Base-by-base conservation (phyloP, 192 early-diverging fungal species). In the Backusella tarrabulga region DNA sequence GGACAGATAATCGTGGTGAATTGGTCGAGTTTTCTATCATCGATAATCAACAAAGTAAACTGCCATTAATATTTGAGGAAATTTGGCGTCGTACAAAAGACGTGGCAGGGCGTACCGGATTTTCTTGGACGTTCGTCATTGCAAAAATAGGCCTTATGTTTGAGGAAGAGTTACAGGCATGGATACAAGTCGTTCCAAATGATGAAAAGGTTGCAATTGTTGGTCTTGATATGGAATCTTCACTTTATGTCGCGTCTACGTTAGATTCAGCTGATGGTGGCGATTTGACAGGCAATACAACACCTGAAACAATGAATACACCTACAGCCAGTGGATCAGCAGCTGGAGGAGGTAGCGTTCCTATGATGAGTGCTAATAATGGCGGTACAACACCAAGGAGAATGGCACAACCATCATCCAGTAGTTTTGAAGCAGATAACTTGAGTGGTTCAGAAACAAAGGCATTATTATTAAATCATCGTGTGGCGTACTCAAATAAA, bases 1-100 rank as follows among this genome's bases (percentile, higher is more conserved):
- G 86, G 85, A 87, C 83, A 11, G 86, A 89, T 44, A 78, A 85
- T 71, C 80, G 86, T 40, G 88, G 88, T 15, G 86, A 89, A 73
- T 71, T 89, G 71, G 34, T 87, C 4, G 86, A 87, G 36, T 84
- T 79, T 66, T 52, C 81, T 63, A 79, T 81, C 3, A 54, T 84
- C n/a, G 76, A 81, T 36, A 54, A 44, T 40, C n/a, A 36, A 35
- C 19, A 34, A 0, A 34, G 54, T 34, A 42, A 69, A 44, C 38
- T 50, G 21, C 34, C 63, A 40, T 56, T 80, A 23, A 68, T 82
- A 2, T 76, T 89, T 44, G 76, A 84, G 21, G 86, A 87, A 54
- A 78, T 83, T 21, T 89, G 88, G 88, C 71, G 63, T 38, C 71
- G 80, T 60, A 82, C 88, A 3, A 66, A 77, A 19, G 73, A 80